Percentiles rank a stretch among this genome's conserved stretches.
Evolutionary conservation across 345 rosid species (phyloP).

Genomic region (Salix udensis): DNA sequence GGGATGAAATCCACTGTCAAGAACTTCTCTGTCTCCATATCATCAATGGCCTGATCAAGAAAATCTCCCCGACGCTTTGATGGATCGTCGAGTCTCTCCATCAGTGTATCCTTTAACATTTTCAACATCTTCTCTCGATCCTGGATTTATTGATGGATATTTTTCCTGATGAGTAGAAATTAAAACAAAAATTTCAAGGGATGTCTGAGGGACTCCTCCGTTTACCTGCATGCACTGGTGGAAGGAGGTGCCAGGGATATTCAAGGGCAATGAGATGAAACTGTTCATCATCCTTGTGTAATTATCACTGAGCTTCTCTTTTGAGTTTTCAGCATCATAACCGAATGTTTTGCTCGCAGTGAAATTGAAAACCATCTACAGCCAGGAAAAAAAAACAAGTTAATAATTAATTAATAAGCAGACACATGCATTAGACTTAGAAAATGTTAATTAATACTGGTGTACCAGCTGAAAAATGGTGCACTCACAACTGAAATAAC

Average conservation of each 20-base stretch:
- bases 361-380: slow-evolving; percentile 30
- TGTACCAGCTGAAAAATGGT: too few relatives aligned
- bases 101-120: slow-evolving; percentile 2
- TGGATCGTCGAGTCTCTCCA: slow-evolving; percentile 10
- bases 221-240: slow-evolving; percentile 38
- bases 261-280: slow-evolving; percentile 30
- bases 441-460: too few relatives aligned
- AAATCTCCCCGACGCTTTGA: slow-evolving; percentile 15
- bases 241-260: slow-evolving; percentile 34
- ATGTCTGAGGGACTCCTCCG: neutral
- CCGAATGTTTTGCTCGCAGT: slow-evolving; percentile 19
- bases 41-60: slow-evolving; percentile 18
- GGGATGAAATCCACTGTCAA: slow-evolving; percentile 25
- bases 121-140: slow-evolving; percentile 9
- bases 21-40: slow-evolving; percentile 22
- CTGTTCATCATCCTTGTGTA: slow-evolving; percentile 1
- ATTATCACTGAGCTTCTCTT: slow-evolving; percentile 12
- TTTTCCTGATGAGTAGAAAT: neutral
- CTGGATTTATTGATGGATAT: slow-evolving; percentile 1
- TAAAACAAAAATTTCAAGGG: neutral
- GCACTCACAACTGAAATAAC: too few relatives aligned
- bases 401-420: too few relatives aligned
- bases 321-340: slow-evolving; percentile 10
- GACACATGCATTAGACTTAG: too few relatives aligned
- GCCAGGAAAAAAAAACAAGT: neutral